Evolutionary conservation across 306 rosid genomes (phyloP).

Genomic region (Lathyrus tuberosus): DNA sequence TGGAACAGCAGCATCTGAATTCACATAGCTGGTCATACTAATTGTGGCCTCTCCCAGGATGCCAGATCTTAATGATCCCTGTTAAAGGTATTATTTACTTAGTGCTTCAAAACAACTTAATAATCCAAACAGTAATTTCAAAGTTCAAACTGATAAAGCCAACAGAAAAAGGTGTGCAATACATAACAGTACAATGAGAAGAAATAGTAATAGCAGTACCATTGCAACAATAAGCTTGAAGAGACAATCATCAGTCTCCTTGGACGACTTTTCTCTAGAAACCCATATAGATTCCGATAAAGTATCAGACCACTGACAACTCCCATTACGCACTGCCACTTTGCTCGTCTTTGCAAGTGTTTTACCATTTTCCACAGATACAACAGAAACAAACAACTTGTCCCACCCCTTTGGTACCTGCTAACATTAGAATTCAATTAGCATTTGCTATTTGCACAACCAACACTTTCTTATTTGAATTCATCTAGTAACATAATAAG

Average conservation of each 20-base stretch:
- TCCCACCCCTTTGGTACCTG: constrained; percentile 79
- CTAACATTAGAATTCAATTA: constrained; percentile 31
- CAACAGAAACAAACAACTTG: constrained; percentile 59
- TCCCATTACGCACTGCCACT: constrained; percentile 55
- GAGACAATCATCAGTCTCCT: constrained; percentile 49
- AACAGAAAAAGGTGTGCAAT: not conserved
- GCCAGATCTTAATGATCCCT: constrained; percentile 64
- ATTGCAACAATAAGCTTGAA: constrained; percentile 60
- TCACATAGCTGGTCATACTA: constrained; percentile 49
- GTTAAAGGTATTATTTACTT: constrained; percentile 19
- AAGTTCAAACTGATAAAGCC: not conserved
- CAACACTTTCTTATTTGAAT: not conserved
- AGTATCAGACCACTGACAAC: constrained; percentile 63
- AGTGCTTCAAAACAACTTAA: not conserved
- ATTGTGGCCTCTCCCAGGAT: constrained; percentile 64
- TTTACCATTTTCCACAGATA: constrained; percentile 55
- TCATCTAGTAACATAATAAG: not conserved
- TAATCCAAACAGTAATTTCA: constrained; percentile 29
- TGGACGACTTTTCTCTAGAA: constrained; percentile 47
- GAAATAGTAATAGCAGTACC: constrained; percentile 46
- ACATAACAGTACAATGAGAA: constrained; percentile 23
- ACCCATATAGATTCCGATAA: constrained; percentile 52
- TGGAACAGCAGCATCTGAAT: constrained; percentile 51
- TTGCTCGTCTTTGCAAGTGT: constrained; percentile 51
- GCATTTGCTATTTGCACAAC: constrained; percentile 31